phyloP scores from a whole-genome alignment of 768 basidiomycete species.

The Pulveroboletus frians region DNA sequence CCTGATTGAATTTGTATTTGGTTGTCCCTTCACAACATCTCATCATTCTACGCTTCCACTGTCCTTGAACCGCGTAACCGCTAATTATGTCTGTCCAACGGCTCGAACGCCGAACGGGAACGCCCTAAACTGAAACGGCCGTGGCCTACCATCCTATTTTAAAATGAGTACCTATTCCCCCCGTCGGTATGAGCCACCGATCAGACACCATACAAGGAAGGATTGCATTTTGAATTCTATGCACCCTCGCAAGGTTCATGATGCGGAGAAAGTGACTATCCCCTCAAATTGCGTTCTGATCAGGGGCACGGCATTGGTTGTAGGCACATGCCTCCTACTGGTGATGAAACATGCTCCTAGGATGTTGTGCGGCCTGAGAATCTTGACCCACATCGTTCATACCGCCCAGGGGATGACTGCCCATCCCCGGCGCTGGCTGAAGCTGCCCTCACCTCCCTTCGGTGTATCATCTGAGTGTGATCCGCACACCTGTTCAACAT shows the following conservation, averaged over 20 bases:
- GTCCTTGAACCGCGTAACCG: neutral
- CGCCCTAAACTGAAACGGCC: neutral
- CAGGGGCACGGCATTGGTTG: neutral
- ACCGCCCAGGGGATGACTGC: neutral
- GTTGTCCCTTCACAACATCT: neutral
- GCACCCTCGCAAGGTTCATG: neutral
- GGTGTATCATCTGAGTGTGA: neutral
- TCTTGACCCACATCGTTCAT: neutral
- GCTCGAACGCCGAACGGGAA: neutral
- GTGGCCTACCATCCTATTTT: neutral
- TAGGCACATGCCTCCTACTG: neutral
- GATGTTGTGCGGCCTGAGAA: neutral
- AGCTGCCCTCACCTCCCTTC: neutral
- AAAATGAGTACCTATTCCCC: constrained; percentile 5
- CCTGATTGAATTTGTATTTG: neutral
- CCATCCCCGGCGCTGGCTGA: neutral
- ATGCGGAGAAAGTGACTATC: neutral
- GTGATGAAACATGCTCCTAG: neutral
- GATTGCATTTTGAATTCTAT: neutral
- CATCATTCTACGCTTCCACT: neutral
- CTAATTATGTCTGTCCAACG: neutral
- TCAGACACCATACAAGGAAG: neutral
- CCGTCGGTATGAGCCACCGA: constrained; percentile 3
- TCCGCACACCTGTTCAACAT: no score
- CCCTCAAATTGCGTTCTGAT: neutral